Conservation (phyloP, 2,329 filamentous ascomycete genomes). For the Westerdykella aurantiaca region DNA sequence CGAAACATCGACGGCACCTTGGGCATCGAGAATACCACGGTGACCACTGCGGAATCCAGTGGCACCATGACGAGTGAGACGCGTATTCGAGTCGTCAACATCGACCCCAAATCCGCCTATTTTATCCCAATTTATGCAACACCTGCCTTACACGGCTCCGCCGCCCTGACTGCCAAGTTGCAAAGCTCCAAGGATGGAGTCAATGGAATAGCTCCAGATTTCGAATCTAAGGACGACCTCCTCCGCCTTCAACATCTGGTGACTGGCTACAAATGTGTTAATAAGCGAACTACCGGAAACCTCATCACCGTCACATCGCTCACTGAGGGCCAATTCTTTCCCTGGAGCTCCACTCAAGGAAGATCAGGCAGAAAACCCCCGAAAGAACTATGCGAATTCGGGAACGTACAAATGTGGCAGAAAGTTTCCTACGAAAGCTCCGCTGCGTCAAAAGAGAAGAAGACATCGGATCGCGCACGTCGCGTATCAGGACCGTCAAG, state of each 20-base stretch:
- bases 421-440: slow-evolving; percentile 1
- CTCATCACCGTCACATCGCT: slow-evolving; percentile 1
- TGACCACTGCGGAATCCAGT: slow-evolving; percentile 1
- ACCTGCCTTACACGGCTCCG: background rate
- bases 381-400: slow-evolving; percentile 2
- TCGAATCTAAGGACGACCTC: slow-evolving; percentile 4
- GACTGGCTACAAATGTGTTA: slow-evolving; percentile 8
- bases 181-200: slow-evolving; percentile 5
- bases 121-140: slow-evolving; percentile 8
- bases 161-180: slow-evolving; percentile 3
- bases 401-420: slow-evolving; percentile 9
- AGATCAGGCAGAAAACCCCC: background rate
- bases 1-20: slow-evolving; percentile 7
- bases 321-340: slow-evolving; percentile 3
- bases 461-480: background rate
- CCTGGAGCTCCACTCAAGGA: background rate
- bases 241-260: slow-evolving; percentile 5
- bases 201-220: slow-evolving; percentile 5
- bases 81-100: slow-evolving; percentile 4
- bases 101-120: slow-evolving; percentile 3
- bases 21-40: slow-evolving; percentile 6
- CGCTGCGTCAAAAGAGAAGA: background rate
- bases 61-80: background rate
- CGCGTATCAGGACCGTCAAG: background rate
- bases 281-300: background rate